phyloP scores from a whole-genome alignment of 352 stramenopile genomes.

The Globisporangium perplexum region DNA sequence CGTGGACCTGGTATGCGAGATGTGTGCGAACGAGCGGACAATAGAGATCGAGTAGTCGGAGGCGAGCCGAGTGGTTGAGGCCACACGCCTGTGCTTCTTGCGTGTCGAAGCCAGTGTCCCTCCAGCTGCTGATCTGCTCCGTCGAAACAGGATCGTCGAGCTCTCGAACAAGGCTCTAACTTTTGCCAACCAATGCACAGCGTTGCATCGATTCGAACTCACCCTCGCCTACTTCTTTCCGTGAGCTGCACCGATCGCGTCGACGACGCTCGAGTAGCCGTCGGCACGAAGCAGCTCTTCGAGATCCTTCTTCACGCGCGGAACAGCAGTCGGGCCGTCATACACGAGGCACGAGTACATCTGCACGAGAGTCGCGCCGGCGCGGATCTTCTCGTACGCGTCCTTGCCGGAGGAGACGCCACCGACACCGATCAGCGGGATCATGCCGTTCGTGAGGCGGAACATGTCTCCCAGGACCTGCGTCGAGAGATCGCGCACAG shows the following conservation, averaged over 20 bases:
- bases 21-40: conserved; percentile 45
- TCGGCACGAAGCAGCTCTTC: conserved; percentile 71
- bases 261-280: conserved; percentile 72
- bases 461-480: conserved; percentile 95
- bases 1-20: conserved; percentile 47
- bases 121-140: background rate
- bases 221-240: conserved; percentile 24
- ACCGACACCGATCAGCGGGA: conserved; percentile 96
- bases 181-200: conserved; percentile 1
- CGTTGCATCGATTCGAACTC: background rate
- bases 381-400: conserved; percentile 97
- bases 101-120: background rate
- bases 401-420: conserved; percentile 90
- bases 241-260: conserved; percentile 85
- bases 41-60: conserved; percentile 28
- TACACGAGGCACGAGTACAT: conserved; percentile 94
- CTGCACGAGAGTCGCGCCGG: conserved; percentile 93
- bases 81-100: background rate
- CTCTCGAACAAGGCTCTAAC: background rate
- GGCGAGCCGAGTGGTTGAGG: too few species aligned
- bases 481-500: conserved; percentile 92
- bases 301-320: conserved; percentile 88
- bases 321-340: conserved; percentile 83
- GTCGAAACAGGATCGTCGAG: background rate
- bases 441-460: conserved; percentile 86